Base-by-base conservation (phyloP, 2,329 filamentous ascomycete genomes). In the Stagonosporopsis vannaccii region DNA sequence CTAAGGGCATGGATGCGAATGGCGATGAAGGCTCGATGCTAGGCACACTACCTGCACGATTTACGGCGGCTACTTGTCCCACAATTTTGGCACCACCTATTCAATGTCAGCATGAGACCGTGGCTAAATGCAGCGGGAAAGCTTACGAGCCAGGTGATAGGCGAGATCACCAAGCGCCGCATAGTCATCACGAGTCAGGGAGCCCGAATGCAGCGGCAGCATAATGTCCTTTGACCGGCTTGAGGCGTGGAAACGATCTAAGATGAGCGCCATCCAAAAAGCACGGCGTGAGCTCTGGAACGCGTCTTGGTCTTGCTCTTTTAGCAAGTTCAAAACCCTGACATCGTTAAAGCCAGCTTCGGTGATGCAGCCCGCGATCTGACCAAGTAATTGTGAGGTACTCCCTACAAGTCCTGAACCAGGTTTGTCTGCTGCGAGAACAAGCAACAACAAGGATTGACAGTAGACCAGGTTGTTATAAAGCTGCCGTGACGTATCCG, bases 201-300 rank as follows among this genome's bases (percentile, higher is more conserved):
- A 66, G 8, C 72, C 68, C 28, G 65, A 63, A 33, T 72, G 65
- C 22, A 71, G 49, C 6, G 73, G 71, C 32, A 77, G 55, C 43
- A 72, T 62, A 17, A 72, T 67, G 37, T 74, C 69, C 32, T 69
- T 75, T 7, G 65, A 69, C 33, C 69, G 66, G 51, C 69, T 69
- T 41, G 73, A 70, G 12, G 74, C 72, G 47, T 76, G 68, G 40
- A 75, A 75, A 20, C 73, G 70, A 44, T 76, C 75, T n/a, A 76
- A 37, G 26, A 75, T 74, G 45, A 76, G 69, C 1, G 72, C 61
- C 32, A 70, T 63, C 73, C 73, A 76, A 49, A 75, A 76, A 2
- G 74, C 65, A 43, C 73, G 73, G 2, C 75, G 69, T 26, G 72
- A 63, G 20, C 66, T 61, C 8, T 73, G 63, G 25, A 66, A 73